phyloP scores from a whole-genome alignment of 2,329 filamentous ascomycete genomes.

The Pseudogymnoascus sp. region DNA sequence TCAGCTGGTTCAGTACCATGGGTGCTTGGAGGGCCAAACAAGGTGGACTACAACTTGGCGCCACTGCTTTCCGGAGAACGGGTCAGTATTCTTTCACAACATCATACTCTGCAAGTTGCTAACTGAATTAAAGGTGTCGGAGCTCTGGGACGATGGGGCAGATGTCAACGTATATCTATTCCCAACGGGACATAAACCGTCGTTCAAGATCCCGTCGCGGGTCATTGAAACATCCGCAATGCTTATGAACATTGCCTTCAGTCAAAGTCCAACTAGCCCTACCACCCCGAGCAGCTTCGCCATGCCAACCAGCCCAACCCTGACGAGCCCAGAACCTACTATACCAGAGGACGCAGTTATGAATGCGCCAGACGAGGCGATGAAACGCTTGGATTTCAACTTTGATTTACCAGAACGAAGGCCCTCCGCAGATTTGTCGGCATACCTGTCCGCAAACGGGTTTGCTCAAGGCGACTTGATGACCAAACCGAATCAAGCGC shows the following conservation, averaged over 20 bases:
- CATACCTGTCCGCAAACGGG: constrained; percentile 17
- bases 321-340: neutral
- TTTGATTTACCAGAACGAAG: constrained; percentile 29
- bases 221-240: constrained; percentile 43
- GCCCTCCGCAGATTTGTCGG: constrained; percentile 29
- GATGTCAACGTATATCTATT: constrained; percentile 52
- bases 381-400: constrained; percentile 39
- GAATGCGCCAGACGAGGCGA: constrained; percentile 27
- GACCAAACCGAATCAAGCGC: constrained; percentile 24
- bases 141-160: constrained; percentile 57
- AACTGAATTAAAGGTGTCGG: constrained; percentile 45
- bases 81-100: constrained; percentile 29
- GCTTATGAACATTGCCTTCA: constrained; percentile 17
- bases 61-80: constrained; percentile 48
- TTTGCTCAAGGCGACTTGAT: constrained; percentile 20
- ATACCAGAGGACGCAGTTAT: neutral
- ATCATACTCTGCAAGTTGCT: constrained; percentile 1
- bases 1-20: constrained; percentile 35
- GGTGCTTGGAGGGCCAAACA: constrained; percentile 46
- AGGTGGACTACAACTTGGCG: constrained; percentile 48
- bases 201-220: constrained; percentile 52
- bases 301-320: constrained; percentile 39
- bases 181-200: constrained; percentile 45
- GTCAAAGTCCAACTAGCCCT: constrained; percentile 8
- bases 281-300: constrained; percentile 35